Percentiles rank a stretch among this genome's conserved stretches.
phyloP scores from a whole-genome alignment of 2,329 filamentous ascomycete species.

The Capronia epimyces region DNA sequence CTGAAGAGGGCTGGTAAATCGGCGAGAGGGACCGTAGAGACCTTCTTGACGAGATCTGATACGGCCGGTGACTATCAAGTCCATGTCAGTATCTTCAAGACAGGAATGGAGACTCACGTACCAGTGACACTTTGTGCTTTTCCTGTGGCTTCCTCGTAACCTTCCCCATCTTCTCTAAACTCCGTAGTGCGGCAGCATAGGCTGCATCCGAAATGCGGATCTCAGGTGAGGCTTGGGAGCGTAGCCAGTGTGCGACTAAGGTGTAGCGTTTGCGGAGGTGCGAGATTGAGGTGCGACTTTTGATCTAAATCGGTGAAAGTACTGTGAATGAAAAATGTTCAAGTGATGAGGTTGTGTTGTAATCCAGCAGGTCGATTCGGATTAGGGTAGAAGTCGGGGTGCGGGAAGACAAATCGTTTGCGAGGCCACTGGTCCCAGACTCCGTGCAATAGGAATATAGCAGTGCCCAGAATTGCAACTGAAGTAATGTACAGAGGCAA shows the following conservation, averaged over 20 bases:
- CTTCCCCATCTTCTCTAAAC: conserved; percentile 43
- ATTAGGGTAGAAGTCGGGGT: neutral
- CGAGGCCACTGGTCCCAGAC: conserved; percentile 2
- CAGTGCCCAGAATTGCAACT: conserved; percentile 1
- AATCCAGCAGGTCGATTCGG: neutral
- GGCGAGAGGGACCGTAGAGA: conserved; percentile 64
- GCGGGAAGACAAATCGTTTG: neutral
- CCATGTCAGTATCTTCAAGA: conserved; percentile 28
- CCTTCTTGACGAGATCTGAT: conserved; percentile 68
- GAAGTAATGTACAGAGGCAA: conserved; percentile 10
- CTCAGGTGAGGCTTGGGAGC: conserved; percentile 12
- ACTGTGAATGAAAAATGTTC: neutral
- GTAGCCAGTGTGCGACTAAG: neutral
- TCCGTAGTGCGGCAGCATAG: conserved; percentile 20
- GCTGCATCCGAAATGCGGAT: conserved; percentile 21
- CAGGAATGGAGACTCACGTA: conserved; percentile 33
- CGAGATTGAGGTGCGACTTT: no score
- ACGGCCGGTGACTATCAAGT: conserved; percentile 73
- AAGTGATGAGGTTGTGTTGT: neutral
- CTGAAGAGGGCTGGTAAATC: conserved; percentile 71
- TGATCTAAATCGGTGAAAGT: neutral
- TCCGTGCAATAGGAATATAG: conserved; percentile 3
- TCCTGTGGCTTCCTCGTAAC: conserved; percentile 50
- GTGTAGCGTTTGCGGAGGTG: neutral
- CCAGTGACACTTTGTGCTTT: conserved; percentile 49